Base-by-base conservation (phyloP, 1,139 yeast genomes). In the Hyphopichia pseudoburtonii region DNA sequence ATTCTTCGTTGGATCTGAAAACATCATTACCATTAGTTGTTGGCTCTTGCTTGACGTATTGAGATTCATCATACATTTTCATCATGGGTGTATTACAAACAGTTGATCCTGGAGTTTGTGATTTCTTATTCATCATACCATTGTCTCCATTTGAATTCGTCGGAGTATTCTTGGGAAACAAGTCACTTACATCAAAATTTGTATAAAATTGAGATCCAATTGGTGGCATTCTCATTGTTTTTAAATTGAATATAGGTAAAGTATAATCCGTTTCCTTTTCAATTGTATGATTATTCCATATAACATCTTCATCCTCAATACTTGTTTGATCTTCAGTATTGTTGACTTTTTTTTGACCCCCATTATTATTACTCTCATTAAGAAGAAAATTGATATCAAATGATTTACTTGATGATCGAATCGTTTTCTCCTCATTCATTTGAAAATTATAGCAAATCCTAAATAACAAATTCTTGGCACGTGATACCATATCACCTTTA, bases 361-460 rank as follows among this genome's bases (percentile, higher is more conserved):
- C 23, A 17, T 27, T 14, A 10, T 24, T 17, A n/a, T n/a, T n/a
- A n/a, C n/a, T n/a, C n/a, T n/a, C n/a, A 15, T 48, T 46, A 9
- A 50, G 36, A 10, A 50, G 32, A 17, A 47, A 47, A 32, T 48
- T 41, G 28, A 50, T 47, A 25, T 47, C 50, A 30, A 44, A 35
- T 9, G 43, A 28, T 23, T 41, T 42, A n/a, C 34, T 26, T 36
- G 35, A 14, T 23, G 37, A 37, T 37, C 36, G 21, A 4, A 9
- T 31, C 17, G 23, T 35, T n/a, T 27, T 26, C n/a, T 26, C 31
- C 10, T 39, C 46, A 21, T 41, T 37, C 14, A 27, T 28, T n/a
- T 32, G 41, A 24, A 30, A 44, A 19, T 34, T 38, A 14, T 31
- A 28, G 34, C 45, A 46, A 21, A 46, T 38, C 28, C 38, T 34